These are phyloP conservation scores for Fusarium acutatum DNA, from an alignment of 2,329 filamentous ascomycete species.

Conservation along the genomic window DNA sequence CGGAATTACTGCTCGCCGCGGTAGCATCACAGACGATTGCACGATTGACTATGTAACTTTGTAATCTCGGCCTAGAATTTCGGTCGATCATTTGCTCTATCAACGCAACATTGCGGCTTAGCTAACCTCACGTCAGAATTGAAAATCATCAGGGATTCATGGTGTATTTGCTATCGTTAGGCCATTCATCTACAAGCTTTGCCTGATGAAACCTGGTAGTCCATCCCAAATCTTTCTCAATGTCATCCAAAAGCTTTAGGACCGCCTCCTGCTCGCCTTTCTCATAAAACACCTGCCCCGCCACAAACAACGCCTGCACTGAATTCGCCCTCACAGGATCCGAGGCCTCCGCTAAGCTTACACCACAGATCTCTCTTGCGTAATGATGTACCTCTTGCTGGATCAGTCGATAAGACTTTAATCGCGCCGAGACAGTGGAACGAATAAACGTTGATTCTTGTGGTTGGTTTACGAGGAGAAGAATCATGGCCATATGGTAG, in stretches of 20 bases:
- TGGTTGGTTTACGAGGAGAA: conserved; percentile 63
- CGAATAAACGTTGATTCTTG: conserved; percentile 38
- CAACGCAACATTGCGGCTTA: neutral
- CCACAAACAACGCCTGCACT: conserved; percentile 34
- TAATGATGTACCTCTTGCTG: conserved; percentile 24
- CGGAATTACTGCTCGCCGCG: neutral
- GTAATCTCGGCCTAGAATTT: neutral
- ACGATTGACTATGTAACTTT: neutral
- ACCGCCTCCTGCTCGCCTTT: conserved; percentile 64
- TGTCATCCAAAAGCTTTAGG: conserved; percentile 62
- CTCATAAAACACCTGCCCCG: conserved; percentile 46
- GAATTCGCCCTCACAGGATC: conserved; percentile 33
- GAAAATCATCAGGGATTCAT: too few species aligned
- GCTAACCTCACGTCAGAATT: too few species aligned
- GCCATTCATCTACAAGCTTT: conserved; percentile 33
- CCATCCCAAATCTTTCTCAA: conserved; percentile 71
- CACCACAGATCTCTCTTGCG: conserved; percentile 35
- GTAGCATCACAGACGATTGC: neutral
- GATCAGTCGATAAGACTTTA: conserved; percentile 29
- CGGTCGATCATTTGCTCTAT: neutral
- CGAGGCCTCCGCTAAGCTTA: conserved; percentile 29
- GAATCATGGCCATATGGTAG: conserved; percentile 71
- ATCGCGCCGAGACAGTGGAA: conserved; percentile 32
- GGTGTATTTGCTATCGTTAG: neutral
- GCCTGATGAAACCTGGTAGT: conserved; percentile 53